Base-by-base conservation (phyloP, 441 rosid genomes). In the Eutrema salsugineum region DNA sequence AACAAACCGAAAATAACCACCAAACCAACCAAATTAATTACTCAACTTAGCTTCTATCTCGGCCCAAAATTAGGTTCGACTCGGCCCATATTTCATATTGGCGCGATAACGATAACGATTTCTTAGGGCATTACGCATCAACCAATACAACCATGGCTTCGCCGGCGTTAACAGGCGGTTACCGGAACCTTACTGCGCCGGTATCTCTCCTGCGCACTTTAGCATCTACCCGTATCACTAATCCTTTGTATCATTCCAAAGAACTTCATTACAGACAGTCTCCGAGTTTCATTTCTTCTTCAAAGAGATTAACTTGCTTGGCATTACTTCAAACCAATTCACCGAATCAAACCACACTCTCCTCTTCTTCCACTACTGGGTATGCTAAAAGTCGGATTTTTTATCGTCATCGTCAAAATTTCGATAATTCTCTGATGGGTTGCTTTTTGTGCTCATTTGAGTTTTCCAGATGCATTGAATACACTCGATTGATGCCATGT, bases 401-500 rank as follows among this genome's bases (percentile, higher is more conserved):
- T 78, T 33, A 5, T 5, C 11, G 14, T 63, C 28, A 39, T 73
- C 32, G 6, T 63, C 46, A 7, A 69, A 57, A 59, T 27, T 15
- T 40, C 58, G 11, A 0, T 40, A 27, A 43, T 70, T 64, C 22
- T 46, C 33, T 49, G 4, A 24, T 24, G 27, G 33, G 32, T 27
- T 22, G 6, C 22, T 20, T 72, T 54, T 14, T 58, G 32, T 36
- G 54, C 33, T 63, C 15, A 12, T 32, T 48, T 53, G 17, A 1
- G 7, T 24, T 11, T 54, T 17, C 24, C 72, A 91, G 96, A 47
- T 78, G 75, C 75, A 86, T 78, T 14, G 89, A 86, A 40, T 93
- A 89, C 77, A 71, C 66, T 42, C 86, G 96, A 20, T 76, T 93
- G 73, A 77, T 88, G 73, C 98, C 98, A 20, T 94, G 93, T 50